Conservation (phyloP, 495 filamentous ascomycete species). For the Trichocladium antarcticum region DNA sequence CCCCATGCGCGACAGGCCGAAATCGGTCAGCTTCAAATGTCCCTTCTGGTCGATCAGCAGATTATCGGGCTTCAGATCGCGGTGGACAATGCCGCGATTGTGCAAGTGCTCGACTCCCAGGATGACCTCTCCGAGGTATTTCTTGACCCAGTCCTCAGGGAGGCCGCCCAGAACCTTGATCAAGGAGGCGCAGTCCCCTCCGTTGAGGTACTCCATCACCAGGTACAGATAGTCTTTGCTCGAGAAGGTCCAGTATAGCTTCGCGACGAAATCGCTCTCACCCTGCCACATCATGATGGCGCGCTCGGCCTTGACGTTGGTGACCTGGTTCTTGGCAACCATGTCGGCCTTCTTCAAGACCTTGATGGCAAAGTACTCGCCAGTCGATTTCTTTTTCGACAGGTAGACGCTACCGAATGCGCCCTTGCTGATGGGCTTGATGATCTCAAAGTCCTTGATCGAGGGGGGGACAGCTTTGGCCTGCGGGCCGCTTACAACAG, state of each 20-base stretch:
- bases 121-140: slow-evolving; percentile 91
- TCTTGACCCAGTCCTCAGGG: slow-evolving; percentile 94
- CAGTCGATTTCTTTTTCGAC: slow-evolving; percentile 95
- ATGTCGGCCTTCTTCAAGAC: slow-evolving; percentile 98
- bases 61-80: slow-evolving; percentile 95
- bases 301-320: slow-evolving; percentile 94
- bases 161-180: slow-evolving; percentile 87
- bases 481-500: slow-evolving; percentile 60
- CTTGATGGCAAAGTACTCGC: slow-evolving; percentile 97
- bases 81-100: slow-evolving; percentile 85
- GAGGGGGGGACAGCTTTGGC: slow-evolving; percentile 77
- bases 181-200: slow-evolving; percentile 90
- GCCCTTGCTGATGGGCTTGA: slow-evolving; percentile 98
- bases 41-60: slow-evolving; percentile 93
- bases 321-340: slow-evolving; percentile 99
- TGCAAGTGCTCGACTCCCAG: slow-evolving; percentile 93
- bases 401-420: slow-evolving; percentile 97
- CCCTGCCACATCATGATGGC: slow-evolving; percentile 99
- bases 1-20: slow-evolving; percentile 95
- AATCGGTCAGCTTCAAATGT: slow-evolving; percentile 94
- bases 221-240: slow-evolving; percentile 98
- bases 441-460: slow-evolving; percentile 98
- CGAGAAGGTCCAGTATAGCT: slow-evolving; percentile 98
- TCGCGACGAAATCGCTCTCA: slow-evolving; percentile 97
- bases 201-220: slow-evolving; percentile 98